Evolutionary conservation across 1,284 basidiomycete genomes (phyloP).

Genomic region (Chalciporus sp.): DNA sequence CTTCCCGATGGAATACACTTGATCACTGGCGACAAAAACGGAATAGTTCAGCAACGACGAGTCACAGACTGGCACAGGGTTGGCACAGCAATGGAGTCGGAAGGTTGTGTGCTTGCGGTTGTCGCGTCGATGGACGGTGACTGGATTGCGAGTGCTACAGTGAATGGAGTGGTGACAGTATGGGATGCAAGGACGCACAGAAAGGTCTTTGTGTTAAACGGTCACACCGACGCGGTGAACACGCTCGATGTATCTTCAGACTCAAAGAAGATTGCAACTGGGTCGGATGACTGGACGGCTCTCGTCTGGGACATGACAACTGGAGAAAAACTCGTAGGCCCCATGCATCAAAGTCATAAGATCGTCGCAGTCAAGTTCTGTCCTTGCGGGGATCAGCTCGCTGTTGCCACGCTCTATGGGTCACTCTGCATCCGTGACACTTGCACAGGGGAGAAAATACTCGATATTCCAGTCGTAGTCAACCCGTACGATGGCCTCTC

Average conservation of each 20-base stretch:
- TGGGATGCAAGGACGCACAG: no score
- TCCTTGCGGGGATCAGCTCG: conserved; percentile 12
- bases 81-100: no score
- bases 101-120: no score
- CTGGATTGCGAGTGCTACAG: no score
- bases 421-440: conserved; percentile 12
- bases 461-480: conserved; percentile 20
- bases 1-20: no score
- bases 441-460: conserved; percentile 14
- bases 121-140: no score
- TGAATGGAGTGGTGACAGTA: no score
- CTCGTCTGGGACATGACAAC: no score
- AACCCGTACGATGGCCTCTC: not conserved
- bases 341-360: conserved; percentile 16
- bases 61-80: no score
- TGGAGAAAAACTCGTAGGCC: not conserved
- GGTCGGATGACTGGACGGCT: conserved; percentile 6
- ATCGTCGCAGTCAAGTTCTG: conserved; percentile 24
- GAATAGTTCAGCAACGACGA: no score
- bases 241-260: conserved; percentile 13
- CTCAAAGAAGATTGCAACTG: conserved; percentile 11
- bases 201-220: no score
- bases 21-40: no score
- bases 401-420: conserved; percentile 17
- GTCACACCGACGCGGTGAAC: conserved; percentile 4